Conservation (phyloP, 306 rosid species). For the Vigna unguiculata region DNA sequence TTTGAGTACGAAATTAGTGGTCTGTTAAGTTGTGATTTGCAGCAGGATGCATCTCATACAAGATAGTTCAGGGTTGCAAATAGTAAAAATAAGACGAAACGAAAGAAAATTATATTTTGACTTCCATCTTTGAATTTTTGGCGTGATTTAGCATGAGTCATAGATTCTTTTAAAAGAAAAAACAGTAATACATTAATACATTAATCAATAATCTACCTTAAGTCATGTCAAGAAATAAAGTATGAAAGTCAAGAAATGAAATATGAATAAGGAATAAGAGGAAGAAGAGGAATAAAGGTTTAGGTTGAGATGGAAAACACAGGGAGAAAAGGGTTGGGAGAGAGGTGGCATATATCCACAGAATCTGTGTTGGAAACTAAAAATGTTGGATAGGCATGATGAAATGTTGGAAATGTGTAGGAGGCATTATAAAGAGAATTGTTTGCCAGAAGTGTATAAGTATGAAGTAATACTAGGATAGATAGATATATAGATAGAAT, state of each 20-base stretch:
- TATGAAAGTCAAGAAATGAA: too few species aligned
- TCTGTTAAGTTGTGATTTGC: neutral
- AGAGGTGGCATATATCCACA: slow-evolving; percentile 41
- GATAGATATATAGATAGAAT: slow-evolving; percentile 27
- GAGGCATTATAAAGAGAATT: slow-evolving; percentile 56
- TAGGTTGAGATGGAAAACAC: neutral
- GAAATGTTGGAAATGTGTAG: slow-evolving; percentile 45
- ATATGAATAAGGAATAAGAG: slow-evolving; percentile 23
- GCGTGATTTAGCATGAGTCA: too few species aligned
- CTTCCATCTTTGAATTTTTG: too few species aligned
- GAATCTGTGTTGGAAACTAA: slow-evolving; percentile 37
- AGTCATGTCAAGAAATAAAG: too few species aligned
- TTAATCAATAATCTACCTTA: too few species aligned
- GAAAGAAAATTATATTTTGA: too few species aligned
- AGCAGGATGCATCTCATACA: neutral
- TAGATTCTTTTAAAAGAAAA: too few species aligned
- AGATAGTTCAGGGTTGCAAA: neutral
- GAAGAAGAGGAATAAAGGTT: slow-evolving; percentile 23
- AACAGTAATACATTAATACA: too few species aligned
- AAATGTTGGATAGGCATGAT: slow-evolving; percentile 37
- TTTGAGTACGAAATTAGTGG: neutral
- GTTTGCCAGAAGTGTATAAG: slow-evolving; percentile 48
- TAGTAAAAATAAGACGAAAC: slow-evolving; percentile 21
- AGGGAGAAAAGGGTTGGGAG: neutral
- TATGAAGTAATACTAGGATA: slow-evolving; percentile 49